A percentile compares a stretch with the other conserved stretches of the same genome.
These are phyloP conservation scores for Boletus hoseneyae DNA, from an alignment of 1,284 basidiomycete species.

Conservation along the genomic window DNA sequence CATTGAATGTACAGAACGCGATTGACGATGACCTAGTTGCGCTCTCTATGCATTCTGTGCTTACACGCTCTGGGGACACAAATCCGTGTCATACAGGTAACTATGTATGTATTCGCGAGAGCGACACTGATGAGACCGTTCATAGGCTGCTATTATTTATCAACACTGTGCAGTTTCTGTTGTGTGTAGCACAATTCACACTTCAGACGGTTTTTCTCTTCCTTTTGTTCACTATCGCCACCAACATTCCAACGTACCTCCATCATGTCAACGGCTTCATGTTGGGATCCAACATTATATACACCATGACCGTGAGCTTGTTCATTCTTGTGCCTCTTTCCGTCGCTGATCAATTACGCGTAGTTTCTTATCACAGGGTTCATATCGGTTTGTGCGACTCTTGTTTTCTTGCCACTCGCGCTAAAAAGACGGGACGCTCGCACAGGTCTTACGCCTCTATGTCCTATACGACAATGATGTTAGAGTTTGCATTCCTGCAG, in stretches of 20 bases:
- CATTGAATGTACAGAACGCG: neutral
- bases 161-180: slow-evolving; percentile 17
- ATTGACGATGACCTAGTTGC: slow-evolving; percentile 12
- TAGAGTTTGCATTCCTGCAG: slow-evolving; percentile 19
- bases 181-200: slow-evolving; percentile 12
- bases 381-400: slow-evolving; percentile 16
- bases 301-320: slow-evolving; percentile 11
- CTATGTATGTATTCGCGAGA: neutral
- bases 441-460: slow-evolving; percentile 26
- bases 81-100: slow-evolving; percentile 16
- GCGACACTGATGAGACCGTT: neutral
- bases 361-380: slow-evolving; percentile 18
- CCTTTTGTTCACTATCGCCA: slow-evolving; percentile 3
- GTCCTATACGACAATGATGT: slow-evolving; percentile 14
- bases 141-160: slow-evolving; percentile 12
- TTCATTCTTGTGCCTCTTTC: neutral
- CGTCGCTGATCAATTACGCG: neutral
- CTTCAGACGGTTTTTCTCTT: slow-evolving; percentile 10
- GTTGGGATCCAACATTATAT: slow-evolving; percentile 7
- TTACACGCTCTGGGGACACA: slow-evolving; percentile 15
- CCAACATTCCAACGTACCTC: neutral
- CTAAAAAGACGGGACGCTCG: neutral
- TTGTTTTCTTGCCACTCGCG: neutral
- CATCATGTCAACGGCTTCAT: neutral
- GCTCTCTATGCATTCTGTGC: slow-evolving; percentile 22